phyloP scores from a whole-genome alignment of 192 early-diverging fungal genomes.

The Ambispora gerdemannii region DNA sequence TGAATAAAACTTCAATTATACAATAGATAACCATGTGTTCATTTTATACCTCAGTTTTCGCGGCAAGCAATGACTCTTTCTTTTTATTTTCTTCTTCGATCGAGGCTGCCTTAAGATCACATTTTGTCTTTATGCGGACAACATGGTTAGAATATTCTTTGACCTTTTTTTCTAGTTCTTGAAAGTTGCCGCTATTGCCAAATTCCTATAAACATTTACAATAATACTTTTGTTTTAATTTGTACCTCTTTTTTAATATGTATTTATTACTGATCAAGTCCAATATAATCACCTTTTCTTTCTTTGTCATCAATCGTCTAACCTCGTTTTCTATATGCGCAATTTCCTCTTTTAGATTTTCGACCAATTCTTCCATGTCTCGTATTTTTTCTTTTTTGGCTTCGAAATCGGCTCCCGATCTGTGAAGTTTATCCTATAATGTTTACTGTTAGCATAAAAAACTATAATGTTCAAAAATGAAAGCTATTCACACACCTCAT shows the following conservation, averaged over 20 bases:
- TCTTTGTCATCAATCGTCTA: slow-evolving; percentile 43
- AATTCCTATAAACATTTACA: slow-evolving; percentile 49
- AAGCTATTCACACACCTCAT: slow-evolving; percentile 51
- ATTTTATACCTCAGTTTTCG: slow-evolving; percentile 44
- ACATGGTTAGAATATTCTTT: slow-evolving; percentile 78
- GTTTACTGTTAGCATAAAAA: background rate
- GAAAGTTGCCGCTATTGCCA: slow-evolving; percentile 60
- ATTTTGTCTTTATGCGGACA: slow-evolving; percentile 80
- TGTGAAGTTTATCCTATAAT: slow-evolving; percentile 38
- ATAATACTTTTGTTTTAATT: no score
- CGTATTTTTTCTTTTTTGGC: slow-evolving; percentile 35
- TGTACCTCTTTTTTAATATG: slow-evolving; percentile 24
- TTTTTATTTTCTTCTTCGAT: slow-evolving; percentile 72
- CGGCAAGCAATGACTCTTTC: slow-evolving; percentile 34
- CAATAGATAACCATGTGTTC: background rate
- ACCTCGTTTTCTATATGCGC: slow-evolving; percentile 60
- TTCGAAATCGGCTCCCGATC: slow-evolving; percentile 38
- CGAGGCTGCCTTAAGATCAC: slow-evolving; percentile 72
- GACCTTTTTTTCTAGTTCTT: slow-evolving; percentile 65
- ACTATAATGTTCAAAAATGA: background rate
- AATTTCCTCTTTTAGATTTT: slow-evolving; percentile 62
- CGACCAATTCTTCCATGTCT: slow-evolving; percentile 38
- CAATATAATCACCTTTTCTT: slow-evolving; percentile 36
- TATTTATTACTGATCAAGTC: no score
- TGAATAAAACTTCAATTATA: no score